Conservation (phyloP, 305 asterid genomes). For the Stenogyne calaminthoides region DNA sequence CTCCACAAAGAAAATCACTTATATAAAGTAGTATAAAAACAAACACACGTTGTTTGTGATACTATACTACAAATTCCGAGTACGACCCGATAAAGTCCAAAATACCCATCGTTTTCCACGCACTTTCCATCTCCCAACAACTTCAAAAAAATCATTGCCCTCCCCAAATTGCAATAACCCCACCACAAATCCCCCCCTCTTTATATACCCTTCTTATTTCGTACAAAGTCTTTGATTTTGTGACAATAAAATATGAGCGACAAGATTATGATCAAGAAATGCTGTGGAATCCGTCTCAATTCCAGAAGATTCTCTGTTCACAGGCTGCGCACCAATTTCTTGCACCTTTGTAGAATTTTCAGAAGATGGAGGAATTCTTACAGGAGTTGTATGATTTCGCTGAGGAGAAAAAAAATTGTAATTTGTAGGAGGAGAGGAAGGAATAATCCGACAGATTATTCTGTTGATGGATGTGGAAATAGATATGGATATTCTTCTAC, state of each 20-base stretch:
- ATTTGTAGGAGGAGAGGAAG: conserved; percentile 5
- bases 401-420: conserved; percentile 30
- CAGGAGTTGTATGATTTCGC: conserved; percentile 22
- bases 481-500: conserved; percentile 8
- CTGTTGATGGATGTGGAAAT: too few species aligned
- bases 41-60: conserved; percentile 12
- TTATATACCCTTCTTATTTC: neutral
- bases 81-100: conserved; percentile 30
- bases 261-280: conserved; percentile 33
- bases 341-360: conserved; percentile 32
- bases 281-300: conserved; percentile 43
- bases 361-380: conserved; percentile 41
- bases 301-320: conserved; percentile 48
- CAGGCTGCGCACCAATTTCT: conserved; percentile 41
- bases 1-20: neutral
- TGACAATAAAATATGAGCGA: conserved; percentile 29
- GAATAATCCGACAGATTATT: neutral
- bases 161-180: neutral
- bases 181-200: neutral
- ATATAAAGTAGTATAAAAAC: neutral
- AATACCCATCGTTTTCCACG: conserved; percentile 44
- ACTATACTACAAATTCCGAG: conserved; percentile 29
- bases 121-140: conserved; percentile 34
- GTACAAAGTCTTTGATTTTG: neutral
- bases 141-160: conserved; percentile 22